Evolutionary conservation across 2,329 filamentous ascomycete species (phyloP).

Genomic region (Seiridium cupressi): DNA sequence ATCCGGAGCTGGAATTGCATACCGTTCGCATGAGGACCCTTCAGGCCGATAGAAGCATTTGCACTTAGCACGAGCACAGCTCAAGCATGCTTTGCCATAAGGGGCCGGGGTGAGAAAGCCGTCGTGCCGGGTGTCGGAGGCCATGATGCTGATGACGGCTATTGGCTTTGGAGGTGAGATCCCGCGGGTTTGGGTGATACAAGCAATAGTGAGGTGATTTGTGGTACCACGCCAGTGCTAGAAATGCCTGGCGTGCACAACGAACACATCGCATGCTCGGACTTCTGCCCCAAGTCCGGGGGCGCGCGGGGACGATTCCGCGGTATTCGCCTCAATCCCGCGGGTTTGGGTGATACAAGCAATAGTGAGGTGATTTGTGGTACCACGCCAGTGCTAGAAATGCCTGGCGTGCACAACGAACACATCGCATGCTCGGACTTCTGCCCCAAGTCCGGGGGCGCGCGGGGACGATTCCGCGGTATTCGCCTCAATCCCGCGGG

Average conservation of each 20-base stretch:
- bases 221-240: not conserved
- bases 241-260: no score
- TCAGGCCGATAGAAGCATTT: not conserved
- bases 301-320: not conserved
- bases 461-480: not conserved
- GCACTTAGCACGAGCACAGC: not conserved
- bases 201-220: no score
- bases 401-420: no score
- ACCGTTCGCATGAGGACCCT: not conserved
- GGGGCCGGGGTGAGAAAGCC: not conserved
- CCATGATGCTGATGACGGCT: not conserved
- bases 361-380: no score
- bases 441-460: not conserved
- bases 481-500: not conserved
- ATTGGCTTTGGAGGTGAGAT: not conserved
- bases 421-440: no score
- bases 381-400: not conserved
- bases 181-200: not conserved
- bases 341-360: not conserved
- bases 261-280: no score
- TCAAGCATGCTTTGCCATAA: not conserved
- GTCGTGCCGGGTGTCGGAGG: not conserved
- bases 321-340: not conserved
- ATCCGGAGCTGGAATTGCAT: not conserved
- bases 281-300: not conserved